Conservation (phyloP, 345 rosid genomes). For the Luvunga scandens region DNA sequence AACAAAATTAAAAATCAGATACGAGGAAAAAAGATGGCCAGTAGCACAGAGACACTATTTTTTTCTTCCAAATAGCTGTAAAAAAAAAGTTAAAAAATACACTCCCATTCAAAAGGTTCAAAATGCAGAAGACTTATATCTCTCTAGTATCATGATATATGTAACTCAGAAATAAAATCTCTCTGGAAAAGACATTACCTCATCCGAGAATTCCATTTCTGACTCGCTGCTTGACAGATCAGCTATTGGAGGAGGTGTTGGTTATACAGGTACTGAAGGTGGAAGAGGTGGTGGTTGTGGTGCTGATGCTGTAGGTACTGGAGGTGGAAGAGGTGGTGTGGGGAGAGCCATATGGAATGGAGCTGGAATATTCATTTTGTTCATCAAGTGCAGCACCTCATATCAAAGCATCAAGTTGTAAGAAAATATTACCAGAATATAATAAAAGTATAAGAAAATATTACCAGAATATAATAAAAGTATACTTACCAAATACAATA, state of each 20-base stretch:
- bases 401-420: constrained; percentile 8
- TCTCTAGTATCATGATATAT: background rate
- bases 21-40: too few species aligned
- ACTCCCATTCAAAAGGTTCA: background rate
- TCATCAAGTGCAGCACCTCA: constrained; percentile 95
- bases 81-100: background rate
- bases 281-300: constrained; percentile 62
- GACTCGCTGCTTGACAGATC: constrained; percentile 79
- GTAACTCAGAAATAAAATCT: constrained; percentile 6
- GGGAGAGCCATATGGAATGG: constrained; percentile 93
- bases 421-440: background rate
- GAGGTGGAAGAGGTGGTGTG: constrained; percentile 84
- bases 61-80: background rate
- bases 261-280: constrained; percentile 44
- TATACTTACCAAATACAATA: background rate
- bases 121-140: background rate
- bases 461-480: background rate
- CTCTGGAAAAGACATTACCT: constrained; percentile 45
- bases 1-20: too few species aligned
- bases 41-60: too few species aligned
- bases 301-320: constrained; percentile 22
- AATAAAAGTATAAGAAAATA: too few species aligned
- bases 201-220: constrained; percentile 87
- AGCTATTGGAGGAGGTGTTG: constrained; percentile 26
- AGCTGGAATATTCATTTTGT: constrained; percentile 98